These are phyloP conservation scores for Chlamydomonas sp. DNA, from an alignment of 139 green algal species.

Conservation along the genomic window DNA sequence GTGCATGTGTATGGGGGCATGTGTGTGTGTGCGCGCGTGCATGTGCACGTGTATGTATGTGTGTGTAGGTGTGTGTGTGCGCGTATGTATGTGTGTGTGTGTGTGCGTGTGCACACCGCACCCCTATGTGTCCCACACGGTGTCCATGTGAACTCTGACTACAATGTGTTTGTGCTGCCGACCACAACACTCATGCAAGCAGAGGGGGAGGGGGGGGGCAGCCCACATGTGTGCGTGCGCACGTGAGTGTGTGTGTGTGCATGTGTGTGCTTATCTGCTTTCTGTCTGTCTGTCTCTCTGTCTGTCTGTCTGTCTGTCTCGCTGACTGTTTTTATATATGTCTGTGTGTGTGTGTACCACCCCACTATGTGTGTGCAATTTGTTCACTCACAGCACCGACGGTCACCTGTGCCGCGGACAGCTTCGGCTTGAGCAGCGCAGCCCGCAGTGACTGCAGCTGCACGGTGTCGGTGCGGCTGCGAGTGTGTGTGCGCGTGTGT, in stretches of 20 bases:
- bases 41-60: background rate
- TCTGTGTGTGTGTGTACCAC: background rate
- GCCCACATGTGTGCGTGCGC: background rate
- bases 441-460: constrained; percentile 48
- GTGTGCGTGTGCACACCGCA: too few species aligned
- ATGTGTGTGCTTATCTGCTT: background rate
- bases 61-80: too few species aligned
- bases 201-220: too few species aligned
- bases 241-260: background rate
- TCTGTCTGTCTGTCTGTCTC: background rate
- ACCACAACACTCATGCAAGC: too few species aligned
- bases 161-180: too few species aligned
- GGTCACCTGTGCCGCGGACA: constrained; percentile 32
- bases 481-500: too few species aligned
- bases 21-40: background rate
- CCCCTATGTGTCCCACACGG: too few species aligned
- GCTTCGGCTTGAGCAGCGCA: constrained; percentile 49
- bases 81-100: too few species aligned
- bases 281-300: background rate
- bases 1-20: too few species aligned
- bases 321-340: background rate
- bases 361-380: background rate
- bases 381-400: constrained; percentile 19
- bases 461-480: constrained; percentile 60
- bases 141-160: too few species aligned